phyloP scores from a whole-genome alignment of 192 early-diverging fungal species.

The Phycomyces blakesleeanus region DNA sequence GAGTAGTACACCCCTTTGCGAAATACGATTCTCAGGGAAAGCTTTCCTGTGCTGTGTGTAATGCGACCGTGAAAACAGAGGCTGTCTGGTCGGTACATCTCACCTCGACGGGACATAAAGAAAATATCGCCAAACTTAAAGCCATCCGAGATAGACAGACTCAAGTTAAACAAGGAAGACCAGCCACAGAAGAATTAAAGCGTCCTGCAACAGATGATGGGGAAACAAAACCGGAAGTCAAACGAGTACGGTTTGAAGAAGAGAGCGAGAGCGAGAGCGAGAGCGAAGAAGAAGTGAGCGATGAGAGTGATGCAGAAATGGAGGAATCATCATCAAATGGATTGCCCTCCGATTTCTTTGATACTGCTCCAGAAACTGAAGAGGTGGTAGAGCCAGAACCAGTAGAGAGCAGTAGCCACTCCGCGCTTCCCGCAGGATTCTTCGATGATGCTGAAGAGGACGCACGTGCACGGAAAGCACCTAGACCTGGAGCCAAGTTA shows the following conservation, averaged over 20 bases:
- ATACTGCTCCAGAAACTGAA: constrained; percentile 15
- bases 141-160: constrained; percentile 41
- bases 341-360: constrained; percentile 47
- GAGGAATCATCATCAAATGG: constrained; percentile 20
- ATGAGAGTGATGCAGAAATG: constrained; percentile 26
- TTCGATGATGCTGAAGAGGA: constrained; percentile 51
- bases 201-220: constrained; percentile 20
- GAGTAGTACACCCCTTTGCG: constrained; percentile 44
- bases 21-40: constrained; percentile 47
- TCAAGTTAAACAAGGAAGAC: constrained; percentile 15
- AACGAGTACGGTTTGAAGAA: constrained; percentile 33
- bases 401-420: neutral
- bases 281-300: constrained; percentile 28
- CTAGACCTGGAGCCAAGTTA: constrained; percentile 16
- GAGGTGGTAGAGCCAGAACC: constrained; percentile 6
- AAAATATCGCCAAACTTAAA: constrained; percentile 41
- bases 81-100: constrained; percentile 47
- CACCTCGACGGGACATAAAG: constrained; percentile 40
- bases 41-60: constrained; percentile 45
- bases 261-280: neutral
- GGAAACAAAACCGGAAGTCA: constrained; percentile 21
- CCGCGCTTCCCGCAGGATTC: constrained; percentile 45
- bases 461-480: constrained; percentile 33
- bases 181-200: constrained; percentile 16
- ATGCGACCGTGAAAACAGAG: constrained; percentile 34